Evolutionary conservation across 139 green algal genomes (phyloP).

Genomic region (Tetraselmis striata): DNA sequence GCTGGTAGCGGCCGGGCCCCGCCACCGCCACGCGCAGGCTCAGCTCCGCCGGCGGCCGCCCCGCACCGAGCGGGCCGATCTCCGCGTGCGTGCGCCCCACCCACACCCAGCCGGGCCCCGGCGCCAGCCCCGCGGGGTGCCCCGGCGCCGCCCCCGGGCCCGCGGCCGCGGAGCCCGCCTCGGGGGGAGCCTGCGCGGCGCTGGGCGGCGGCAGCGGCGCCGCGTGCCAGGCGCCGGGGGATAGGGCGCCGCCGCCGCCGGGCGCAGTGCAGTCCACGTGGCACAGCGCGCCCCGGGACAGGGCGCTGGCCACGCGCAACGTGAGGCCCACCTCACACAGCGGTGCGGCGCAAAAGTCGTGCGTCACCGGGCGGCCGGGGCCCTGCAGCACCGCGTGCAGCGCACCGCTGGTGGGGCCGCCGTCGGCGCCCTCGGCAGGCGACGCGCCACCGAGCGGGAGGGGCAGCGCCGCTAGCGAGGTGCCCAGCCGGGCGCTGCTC

Average conservation of each 20-base stretch:
- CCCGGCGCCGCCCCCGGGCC: no score
- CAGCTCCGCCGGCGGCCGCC: slow-evolving; percentile 21
- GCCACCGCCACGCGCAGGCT: slow-evolving; percentile 34
- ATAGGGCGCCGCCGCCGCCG: not conserved
- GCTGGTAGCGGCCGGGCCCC: slow-evolving; percentile 16
- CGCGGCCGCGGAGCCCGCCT: not conserved
- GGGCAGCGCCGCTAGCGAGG: not conserved
- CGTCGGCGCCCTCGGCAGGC: no score
- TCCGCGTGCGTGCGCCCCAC: slow-evolving; percentile 24
- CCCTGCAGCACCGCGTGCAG: slow-evolving; percentile 17
- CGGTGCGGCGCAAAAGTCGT: slow-evolving; percentile 45
- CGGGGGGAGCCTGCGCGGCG: slow-evolving; percentile 8
- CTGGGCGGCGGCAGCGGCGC: not conserved
- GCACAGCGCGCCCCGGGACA: slow-evolving; percentile 19
- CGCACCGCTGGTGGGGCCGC: not conserved
- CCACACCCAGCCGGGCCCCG: slow-evolving; percentile 34
- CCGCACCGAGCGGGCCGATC: slow-evolving; percentile 19
- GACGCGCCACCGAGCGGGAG: no score
- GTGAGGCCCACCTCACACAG: slow-evolving; percentile 43
- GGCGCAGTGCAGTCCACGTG: slow-evolving; percentile 23
- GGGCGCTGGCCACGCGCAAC: slow-evolving; percentile 50
- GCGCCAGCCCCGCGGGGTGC: slow-evolving; percentile 12
- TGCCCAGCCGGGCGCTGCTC: not conserved
- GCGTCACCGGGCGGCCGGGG: slow-evolving; percentile 3
- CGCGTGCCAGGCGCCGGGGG: not conserved